Percentiles rank a stretch among this genome's conserved stretches.
phyloP scores from a whole-genome alignment of 2,329 filamentous ascomycete genomes.

The Penicillium sclerotiorum region DNA sequence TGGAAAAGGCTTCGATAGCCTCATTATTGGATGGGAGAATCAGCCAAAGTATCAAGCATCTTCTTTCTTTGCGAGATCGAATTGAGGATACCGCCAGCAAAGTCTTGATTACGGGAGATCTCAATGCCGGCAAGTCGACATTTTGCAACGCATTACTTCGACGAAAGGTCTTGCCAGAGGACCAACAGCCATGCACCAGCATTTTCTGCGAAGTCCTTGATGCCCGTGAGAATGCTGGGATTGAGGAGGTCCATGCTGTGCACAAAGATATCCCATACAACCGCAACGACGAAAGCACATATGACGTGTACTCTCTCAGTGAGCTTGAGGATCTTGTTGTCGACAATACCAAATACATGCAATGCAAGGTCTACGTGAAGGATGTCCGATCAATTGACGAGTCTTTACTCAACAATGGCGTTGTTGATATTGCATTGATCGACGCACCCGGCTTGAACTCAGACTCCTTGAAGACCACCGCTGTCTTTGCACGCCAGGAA shows the following conservation, averaged over 20 bases:
- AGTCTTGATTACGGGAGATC: conserved; percentile 89
- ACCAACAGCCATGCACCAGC: conserved; percentile 96
- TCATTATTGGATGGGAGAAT: conserved; percentile 92
- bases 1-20: conserved; percentile 90
- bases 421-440: conserved; percentile 96
- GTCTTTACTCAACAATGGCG: conserved; percentile 93
- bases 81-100: conserved; percentile 98
- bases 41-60: conserved; percentile 86
- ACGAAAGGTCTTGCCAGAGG: conserved; percentile 89
- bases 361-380: conserved; percentile 96
- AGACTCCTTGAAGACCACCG: conserved; percentile 95
- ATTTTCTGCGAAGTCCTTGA: conserved; percentile 98
- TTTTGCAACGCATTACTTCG: conserved; percentile 97
- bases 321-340: conserved; percentile 87
- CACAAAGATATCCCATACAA: conserved; percentile 80
- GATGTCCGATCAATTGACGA: conserved; percentile 88
- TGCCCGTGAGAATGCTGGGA: conserved; percentile 81
- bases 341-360: conserved; percentile 84
- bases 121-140: conserved; percentile 97
- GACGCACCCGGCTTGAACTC: conserved; percentile 95
- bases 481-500: conserved; percentile 94
- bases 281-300: conserved; percentile 89
- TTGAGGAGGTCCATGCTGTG: conserved; percentile 95
- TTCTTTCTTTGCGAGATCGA: conserved; percentile 81
- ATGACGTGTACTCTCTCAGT: conserved; percentile 77